A percentile compares a stretch with the other conserved stretches of the same genome.
Evolutionary conservation across 768 basidiomycete species (phyloP).

Genomic region (Multifurca ochricompacta): DNA sequence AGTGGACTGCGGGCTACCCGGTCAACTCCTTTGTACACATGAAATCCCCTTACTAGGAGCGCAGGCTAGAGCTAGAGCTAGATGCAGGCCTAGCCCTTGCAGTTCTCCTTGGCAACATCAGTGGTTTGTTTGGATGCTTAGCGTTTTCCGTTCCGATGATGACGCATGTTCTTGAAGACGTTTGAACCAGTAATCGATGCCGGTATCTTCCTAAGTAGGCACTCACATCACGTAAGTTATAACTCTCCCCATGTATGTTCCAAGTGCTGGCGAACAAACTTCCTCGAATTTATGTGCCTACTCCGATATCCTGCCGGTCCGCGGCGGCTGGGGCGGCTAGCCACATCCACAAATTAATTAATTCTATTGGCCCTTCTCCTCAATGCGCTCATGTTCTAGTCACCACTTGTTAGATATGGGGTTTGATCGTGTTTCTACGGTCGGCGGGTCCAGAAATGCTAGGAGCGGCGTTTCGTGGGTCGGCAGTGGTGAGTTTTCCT

Average conservation of each 20-base stretch:
- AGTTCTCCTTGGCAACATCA: slow-evolving; percentile 1
- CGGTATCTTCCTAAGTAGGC: neutral
- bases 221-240: neutral
- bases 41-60: neutral
- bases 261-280: neutral
- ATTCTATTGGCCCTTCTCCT: neutral
- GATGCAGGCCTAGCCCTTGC: neutral
- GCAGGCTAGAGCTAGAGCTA: neutral
- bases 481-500: neutral
- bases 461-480: neutral
- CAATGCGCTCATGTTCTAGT: neutral
- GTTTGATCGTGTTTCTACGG: slow-evolving; percentile 10
- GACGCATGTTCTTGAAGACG: neutral
- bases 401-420: neutral
- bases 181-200: neutral
- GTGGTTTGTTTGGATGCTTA: slow-evolving; percentile 1
- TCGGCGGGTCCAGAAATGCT: slow-evolving; percentile 1
- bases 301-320: slow-evolving; percentile 1
- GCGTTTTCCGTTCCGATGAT: neutral
- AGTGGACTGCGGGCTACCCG: neutral
- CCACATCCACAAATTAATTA: neutral
- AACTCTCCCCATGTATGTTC: neutral
- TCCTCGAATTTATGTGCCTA: neutral
- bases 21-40: neutral
- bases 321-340: neutral